Evolutionary conservation across 306 rosid genomes (phyloP).

Genomic region (Canavalia ensiformis): DNA sequence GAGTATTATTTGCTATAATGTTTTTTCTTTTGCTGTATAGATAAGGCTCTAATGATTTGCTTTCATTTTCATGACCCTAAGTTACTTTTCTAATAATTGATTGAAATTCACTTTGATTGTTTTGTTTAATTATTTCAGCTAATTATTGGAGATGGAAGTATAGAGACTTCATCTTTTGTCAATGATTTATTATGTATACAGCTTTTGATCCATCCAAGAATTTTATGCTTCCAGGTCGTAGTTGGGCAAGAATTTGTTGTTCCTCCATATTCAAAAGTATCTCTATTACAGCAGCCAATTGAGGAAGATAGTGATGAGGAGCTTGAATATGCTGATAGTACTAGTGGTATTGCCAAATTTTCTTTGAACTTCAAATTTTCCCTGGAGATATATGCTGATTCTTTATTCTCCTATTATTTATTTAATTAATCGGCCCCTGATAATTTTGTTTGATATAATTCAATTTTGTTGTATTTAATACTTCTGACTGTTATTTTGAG

Average conservation of each 20-base stretch:
- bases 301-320: conserved; percentile 98
- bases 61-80: not conserved
- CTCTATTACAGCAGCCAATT: conserved; percentile 83
- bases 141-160: conserved; percentile 22
- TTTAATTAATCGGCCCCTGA: conserved; percentile 8
- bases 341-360: conserved; percentile 69
- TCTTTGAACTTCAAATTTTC: conserved; percentile 45
- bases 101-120: conserved; percentile 6
- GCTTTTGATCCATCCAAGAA: conserved; percentile 36
- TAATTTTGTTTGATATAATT: not conserved
- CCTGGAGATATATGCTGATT: not conserved
- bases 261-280: conserved; percentile 86
- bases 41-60: conserved; percentile 34
- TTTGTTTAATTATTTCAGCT: conserved; percentile 24
- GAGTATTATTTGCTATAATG: conserved; percentile 10
- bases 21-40: conserved; percentile 16
- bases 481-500: conserved; percentile 28
- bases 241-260: conserved; percentile 80
- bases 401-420: conserved; percentile 25
- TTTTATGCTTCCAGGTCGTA: conserved; percentile 74
- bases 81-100: conserved; percentile 24
- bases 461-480: conserved; percentile 3
- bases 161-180: conserved; percentile 35
- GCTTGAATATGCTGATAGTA: conserved; percentile 94
- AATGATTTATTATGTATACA: conserved; percentile 27